These are phyloP conservation scores for Dothiorella sarmentorum DNA, from an alignment of 2,329 filamentous ascomycete genomes.

Conservation along the genomic window DNA sequence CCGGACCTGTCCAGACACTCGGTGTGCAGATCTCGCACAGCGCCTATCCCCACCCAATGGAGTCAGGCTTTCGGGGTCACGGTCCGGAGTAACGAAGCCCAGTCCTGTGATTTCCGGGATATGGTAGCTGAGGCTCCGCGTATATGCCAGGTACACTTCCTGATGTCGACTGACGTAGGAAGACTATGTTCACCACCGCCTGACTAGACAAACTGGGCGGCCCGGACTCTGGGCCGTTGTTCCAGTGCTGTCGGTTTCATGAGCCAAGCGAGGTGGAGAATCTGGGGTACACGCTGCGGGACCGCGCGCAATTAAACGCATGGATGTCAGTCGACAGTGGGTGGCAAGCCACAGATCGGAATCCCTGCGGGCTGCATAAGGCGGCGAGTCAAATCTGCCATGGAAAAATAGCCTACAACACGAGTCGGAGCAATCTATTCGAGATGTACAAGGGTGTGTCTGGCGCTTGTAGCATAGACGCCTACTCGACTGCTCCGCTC, in stretches of 20 bases:
- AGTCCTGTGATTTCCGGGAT: conserved; percentile 15
- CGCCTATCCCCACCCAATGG: background rate
- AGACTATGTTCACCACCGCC: background rate
- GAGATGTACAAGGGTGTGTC: background rate
- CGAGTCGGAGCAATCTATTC: background rate
- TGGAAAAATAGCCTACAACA: background rate
- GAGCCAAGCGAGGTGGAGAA: conserved; percentile 14
- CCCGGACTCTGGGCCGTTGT: background rate
- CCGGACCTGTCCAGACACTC: background rate
- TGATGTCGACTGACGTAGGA: conserved; percentile 1
- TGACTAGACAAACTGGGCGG: background rate
- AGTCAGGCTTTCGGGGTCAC: background rate
- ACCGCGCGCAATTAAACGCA: background rate
- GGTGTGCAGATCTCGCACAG: background rate
- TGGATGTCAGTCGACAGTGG: background rate
- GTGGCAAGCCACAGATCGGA: conserved; percentile 3
- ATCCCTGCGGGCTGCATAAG: background rate
- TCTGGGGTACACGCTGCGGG: conserved; percentile 7
- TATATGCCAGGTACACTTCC: background rate
- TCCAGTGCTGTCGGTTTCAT: conserved; percentile 12
- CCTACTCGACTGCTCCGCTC: background rate
- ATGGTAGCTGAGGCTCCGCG: conserved; percentile 7
- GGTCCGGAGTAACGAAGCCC: conserved; percentile 1
- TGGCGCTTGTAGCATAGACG: background rate
- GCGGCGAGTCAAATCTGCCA: background rate